Percentiles rank a stretch among this genome's conserved stretches.
Conservation (phyloP, 2,329 filamentous ascomycete species). For the Colletotrichum shisoi region DNA sequence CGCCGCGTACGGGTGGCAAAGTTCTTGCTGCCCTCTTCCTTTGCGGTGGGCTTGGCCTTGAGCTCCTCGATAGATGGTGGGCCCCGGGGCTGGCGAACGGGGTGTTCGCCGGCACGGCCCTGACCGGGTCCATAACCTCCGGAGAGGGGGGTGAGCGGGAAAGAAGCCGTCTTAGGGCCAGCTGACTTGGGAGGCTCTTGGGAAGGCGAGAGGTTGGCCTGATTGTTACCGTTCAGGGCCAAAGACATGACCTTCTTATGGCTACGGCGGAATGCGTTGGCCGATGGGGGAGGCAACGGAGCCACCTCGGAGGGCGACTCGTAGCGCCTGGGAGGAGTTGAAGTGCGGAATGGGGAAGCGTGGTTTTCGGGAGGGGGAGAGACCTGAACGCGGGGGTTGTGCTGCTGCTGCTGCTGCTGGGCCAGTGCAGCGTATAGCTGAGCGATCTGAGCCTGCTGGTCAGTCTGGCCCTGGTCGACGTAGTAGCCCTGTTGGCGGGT, state of each 20-base stretch:
- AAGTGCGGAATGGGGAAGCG: slow-evolving; percentile 65
- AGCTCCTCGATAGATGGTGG: slow-evolving; percentile 93
- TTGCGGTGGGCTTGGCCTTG: slow-evolving; percentile 85
- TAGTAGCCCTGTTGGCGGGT: slow-evolving; percentile 86
- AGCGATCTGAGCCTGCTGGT: slow-evolving; percentile 54
- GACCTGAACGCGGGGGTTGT: slow-evolving; percentile 78
- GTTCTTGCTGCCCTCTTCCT: slow-evolving; percentile 96
- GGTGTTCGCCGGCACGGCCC: slow-evolving; percentile 91
- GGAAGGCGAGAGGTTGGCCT: slow-evolving; percentile 54
- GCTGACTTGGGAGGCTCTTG: slow-evolving; percentile 64
- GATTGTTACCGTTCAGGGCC: slow-evolving; percentile 62
- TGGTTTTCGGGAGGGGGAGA: slow-evolving; percentile 76
- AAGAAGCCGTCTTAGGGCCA: slow-evolving; percentile 78
- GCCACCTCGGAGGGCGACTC: slow-evolving; percentile 72
- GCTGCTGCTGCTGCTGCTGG: slow-evolving; percentile 54
- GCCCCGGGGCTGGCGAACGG: slow-evolving; percentile 88
- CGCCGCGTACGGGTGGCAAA: slow-evolving; percentile 92
- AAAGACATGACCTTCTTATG: slow-evolving; percentile 91
- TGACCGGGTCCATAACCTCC: slow-evolving; percentile 93
- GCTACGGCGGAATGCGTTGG: slow-evolving; percentile 89
- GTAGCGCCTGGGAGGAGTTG: slow-evolving; percentile 70
- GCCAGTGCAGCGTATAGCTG: slow-evolving; percentile 44
- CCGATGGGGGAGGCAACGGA: slow-evolving; percentile 85
- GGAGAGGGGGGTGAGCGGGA: slow-evolving; percentile 81
- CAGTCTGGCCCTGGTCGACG: slow-evolving; percentile 69